Base-by-base conservation (phyloP, 139 green algal species). In the Edaphochlamys debaryana region DNA sequence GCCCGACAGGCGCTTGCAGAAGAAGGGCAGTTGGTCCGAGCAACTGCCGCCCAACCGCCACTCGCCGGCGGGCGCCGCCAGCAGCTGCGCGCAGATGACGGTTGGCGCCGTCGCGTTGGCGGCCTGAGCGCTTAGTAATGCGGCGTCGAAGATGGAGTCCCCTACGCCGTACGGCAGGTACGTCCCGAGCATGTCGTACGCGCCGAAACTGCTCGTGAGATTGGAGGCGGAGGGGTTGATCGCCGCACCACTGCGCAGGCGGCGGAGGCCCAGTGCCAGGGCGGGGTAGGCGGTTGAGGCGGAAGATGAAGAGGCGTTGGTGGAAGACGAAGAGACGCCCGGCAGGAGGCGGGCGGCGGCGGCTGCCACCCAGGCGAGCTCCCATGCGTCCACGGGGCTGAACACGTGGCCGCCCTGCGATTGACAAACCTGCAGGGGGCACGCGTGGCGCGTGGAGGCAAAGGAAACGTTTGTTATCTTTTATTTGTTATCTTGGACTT, bases 1-100 rank as follows among this genome's bases (percentile, higher is more conserved):
- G 7, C 19, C 62, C 11, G 60, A 60, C 41, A 82, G 22, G 37
- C 75, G 75, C 63, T 82, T 82, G 75, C 75, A 82, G 17, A 72
- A 42, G 62, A 82, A 82, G 0, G 75, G 41, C 40, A 63, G n/a
- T 19, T 19, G 9, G 17, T 69, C 40, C 15, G 38, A 3, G 30
- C 73, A 80, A n/a, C 56, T 69, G 32, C 34, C 56, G 58, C 58
- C 30, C 3, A 69, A 17, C 8, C 37, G 56, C 73, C 73, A 80
- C 29, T 30, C 38, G 73, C 56, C 56, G 37, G 0, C 67, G n/a
- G 30, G n/a, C 1, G 22, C 20, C 4, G 34, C 30, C 3, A 30
- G 38, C 52, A 69, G 73, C 27, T 80, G 56, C 27, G 38, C 25
- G 36, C 72, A n/a, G n/a, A n/a, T n/a, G n/a, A n/a, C n/a, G n/a